Evolutionary conservation across 2,329 filamentous ascomycete species (phyloP).

Genomic region (Cercospora berteroae): DNA sequence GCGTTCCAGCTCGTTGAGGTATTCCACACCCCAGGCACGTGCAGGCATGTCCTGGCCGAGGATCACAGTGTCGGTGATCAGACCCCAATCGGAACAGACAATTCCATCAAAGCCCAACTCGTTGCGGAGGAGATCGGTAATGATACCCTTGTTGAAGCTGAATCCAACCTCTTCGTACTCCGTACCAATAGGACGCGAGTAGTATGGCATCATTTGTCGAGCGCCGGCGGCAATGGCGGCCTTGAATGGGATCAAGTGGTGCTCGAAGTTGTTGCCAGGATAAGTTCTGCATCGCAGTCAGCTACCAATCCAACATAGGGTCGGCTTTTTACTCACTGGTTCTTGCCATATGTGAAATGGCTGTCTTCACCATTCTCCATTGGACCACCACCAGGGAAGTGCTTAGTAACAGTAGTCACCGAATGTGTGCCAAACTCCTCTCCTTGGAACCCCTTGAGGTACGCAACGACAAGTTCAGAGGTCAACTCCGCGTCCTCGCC

Average conservation of each 20-base stretch:
- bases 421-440: slow-evolving; percentile 45
- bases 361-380: slow-evolving; percentile 53
- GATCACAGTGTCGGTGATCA: slow-evolving; percentile 49
- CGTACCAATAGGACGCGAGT: slow-evolving; percentile 50
- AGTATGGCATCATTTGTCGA: slow-evolving; percentile 55
- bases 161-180: slow-evolving; percentile 51
- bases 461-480: slow-evolving; percentile 37
- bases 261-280: slow-evolving; percentile 51
- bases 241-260: slow-evolving; percentile 53
- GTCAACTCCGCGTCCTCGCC: slow-evolving; percentile 50
- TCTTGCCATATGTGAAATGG: slow-evolving; percentile 55
- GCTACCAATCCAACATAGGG: not conserved
- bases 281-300: slow-evolving; percentile 38
- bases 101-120: slow-evolving; percentile 54
- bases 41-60: slow-evolving; percentile 49
- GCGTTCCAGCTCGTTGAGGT: slow-evolving; percentile 45
- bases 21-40: slow-evolving; percentile 53
- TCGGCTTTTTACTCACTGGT: slow-evolving; percentile 32
- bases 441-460: slow-evolving; percentile 52
- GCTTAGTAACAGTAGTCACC: slow-evolving; percentile 53
- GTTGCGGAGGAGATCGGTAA: slow-evolving; percentile 50
- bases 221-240: slow-evolving; percentile 52
- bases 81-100: slow-evolving; percentile 54
- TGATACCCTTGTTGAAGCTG: slow-evolving; percentile 52
- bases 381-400: slow-evolving; percentile 54